Conservation (phyloP, 805 yeast genomes). For the Hanseniaspora lachancei region DNA sequence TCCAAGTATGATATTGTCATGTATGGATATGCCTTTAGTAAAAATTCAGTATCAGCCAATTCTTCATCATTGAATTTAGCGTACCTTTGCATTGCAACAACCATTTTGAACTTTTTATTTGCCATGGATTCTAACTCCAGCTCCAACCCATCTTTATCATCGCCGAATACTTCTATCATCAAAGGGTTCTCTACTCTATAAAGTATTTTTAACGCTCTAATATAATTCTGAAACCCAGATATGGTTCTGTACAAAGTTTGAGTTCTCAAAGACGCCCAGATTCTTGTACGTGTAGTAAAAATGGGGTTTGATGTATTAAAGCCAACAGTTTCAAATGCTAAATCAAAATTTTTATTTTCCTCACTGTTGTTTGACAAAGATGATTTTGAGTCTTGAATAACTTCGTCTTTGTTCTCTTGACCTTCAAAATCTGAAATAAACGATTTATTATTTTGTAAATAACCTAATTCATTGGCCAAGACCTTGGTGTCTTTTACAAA, state of each 20-base stretch:
- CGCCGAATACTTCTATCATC: conserved; percentile 32
- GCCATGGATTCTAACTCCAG: conserved; percentile 60
- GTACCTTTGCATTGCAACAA: conserved; percentile 81
- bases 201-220: conserved; percentile 56
- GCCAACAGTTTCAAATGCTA: conserved; percentile 62
- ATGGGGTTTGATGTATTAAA: conserved; percentile 55
- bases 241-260: conserved; percentile 77
- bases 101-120: conserved; percentile 60
- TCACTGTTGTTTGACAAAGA: conserved; percentile 18
- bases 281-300: conserved; percentile 54
- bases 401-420: conserved; percentile 12
- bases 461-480: conserved; percentile 42
- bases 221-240: conserved; percentile 72
- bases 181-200: conserved; percentile 55
- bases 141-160: conserved; percentile 45
- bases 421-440: conserved; percentile 11
- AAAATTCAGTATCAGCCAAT: conserved; percentile 48
- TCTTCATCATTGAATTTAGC: conserved; percentile 54
- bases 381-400: conserved; percentile 10
- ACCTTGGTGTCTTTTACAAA: conserved; percentile 67
- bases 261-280: conserved; percentile 76
- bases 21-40: conserved; percentile 64
- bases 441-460: conserved; percentile 19
- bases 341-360: conserved; percentile 39
- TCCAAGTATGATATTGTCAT: conserved; percentile 44